phyloP scores from a whole-genome alignment of 139 green algal genomes.

The Yamagishiella unicocca region DNA sequence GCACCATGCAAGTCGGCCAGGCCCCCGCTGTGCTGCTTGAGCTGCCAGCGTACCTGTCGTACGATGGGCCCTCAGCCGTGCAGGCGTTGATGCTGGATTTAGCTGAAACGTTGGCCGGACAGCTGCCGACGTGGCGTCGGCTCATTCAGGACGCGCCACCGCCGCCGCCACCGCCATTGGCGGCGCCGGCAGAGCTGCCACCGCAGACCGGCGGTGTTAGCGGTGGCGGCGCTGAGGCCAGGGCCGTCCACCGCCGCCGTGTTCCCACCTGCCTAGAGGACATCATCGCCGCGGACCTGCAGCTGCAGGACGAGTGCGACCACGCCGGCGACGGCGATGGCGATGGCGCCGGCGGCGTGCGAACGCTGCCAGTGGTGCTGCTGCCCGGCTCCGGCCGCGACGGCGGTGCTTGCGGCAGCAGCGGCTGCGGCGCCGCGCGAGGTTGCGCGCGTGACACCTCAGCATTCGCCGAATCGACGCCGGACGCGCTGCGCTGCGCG shows the following conservation, averaged over 20 bases:
- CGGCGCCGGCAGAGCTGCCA: background rate
- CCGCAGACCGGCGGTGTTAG: background rate
- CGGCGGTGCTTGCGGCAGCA: background rate
- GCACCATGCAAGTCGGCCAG: too few relatives aligned
- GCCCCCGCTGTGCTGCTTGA: conserved; percentile 1
- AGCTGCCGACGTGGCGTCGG: background rate
- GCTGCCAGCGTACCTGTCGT: background rate
- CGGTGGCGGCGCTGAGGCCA: background rate
- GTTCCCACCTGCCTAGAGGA: conserved; percentile 3
- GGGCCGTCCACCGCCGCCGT: background rate
- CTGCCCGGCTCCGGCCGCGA: background rate
- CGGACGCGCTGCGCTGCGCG: background rate
- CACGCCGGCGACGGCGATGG: background rate
- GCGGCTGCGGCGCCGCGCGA: background rate
- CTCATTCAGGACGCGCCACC: conserved; percentile 1
- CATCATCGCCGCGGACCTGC: conserved; percentile 30
- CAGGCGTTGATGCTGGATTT: background rate
- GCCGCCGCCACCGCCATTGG: background rate
- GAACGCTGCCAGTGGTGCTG: conserved; percentile 31
- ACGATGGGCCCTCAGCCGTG: background rate
- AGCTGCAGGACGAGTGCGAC: background rate
- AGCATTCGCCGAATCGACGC: conserved; percentile 6
- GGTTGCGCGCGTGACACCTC: too few relatives aligned
- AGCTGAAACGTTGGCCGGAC: background rate
- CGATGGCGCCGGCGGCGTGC: background rate